A percentile compares a stretch with the other conserved stretches of the same genome.
Evolutionary conservation across 2,329 filamentous ascomycete genomes (phyloP).

Genomic region (Zymoseptoria passerinii): DNA sequence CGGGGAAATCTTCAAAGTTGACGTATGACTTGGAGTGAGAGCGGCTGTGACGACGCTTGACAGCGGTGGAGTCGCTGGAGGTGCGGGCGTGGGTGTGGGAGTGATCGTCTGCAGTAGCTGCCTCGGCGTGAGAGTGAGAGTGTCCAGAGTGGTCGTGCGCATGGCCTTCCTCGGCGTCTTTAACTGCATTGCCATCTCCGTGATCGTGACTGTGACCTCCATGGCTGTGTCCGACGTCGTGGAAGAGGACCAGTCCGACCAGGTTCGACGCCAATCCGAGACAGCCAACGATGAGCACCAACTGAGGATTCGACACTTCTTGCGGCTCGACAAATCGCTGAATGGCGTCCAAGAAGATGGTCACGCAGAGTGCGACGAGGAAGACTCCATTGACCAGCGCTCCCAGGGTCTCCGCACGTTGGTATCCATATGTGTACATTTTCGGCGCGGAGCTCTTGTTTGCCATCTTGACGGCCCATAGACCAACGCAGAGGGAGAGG

Average conservation of each 20-base stretch:
- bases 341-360: constrained; percentile 91
- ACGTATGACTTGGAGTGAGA: constrained; percentile 49
- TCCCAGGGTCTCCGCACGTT: constrained; percentile 92
- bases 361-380: constrained; percentile 88
- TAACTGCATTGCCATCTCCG: constrained; percentile 31
- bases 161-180: constrained; percentile 46
- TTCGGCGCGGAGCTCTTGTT: constrained; percentile 61
- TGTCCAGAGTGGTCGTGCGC: constrained; percentile 40
- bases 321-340: constrained; percentile 88
- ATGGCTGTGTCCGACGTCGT: constrained; percentile 83
- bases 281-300: constrained; percentile 84
- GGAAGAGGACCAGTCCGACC: constrained; percentile 79
- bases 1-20: constrained; percentile 62
- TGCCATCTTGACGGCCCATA: constrained; percentile 91
- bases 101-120: constrained; percentile 47
- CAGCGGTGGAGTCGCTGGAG: constrained; percentile 24
- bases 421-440: constrained; percentile 94
- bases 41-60: constrained; percentile 51
- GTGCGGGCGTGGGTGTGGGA: constrained; percentile 39
- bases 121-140: constrained; percentile 42
- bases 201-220: constrained; percentile 43
- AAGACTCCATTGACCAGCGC: constrained; percentile 97
- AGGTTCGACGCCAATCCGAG: constrained; percentile 83
- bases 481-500: constrained; percentile 79
- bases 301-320: constrained; percentile 70